Evolutionary conservation across 805 yeast genomes (phyloP), one percentile per base, ranked within the genome.

Genomic region (Candida verbasci): DNA sequence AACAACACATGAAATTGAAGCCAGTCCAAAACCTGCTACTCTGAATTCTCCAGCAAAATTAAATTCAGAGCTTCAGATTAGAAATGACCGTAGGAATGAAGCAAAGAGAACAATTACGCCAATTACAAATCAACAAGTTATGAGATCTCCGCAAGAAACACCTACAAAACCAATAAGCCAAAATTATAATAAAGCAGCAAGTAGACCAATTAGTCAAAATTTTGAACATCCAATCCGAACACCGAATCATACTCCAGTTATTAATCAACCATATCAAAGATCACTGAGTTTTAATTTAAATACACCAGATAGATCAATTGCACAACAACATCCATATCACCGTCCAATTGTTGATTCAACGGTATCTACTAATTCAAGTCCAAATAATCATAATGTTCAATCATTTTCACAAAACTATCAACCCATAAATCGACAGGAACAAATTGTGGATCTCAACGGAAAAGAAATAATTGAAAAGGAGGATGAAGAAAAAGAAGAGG

Each of bases 381-480:
- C 4, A 9, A 7, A 4, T 9, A 10, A 8, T 23, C 24, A 23
- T 7, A 23, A 23, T 23, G 9, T 25, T 17, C 28, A 25, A 6
- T 14, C 17, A 11, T 25, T 7, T 15, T 14, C 16, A 5, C 20
- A 28, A 17, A 17, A 4, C 7, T 17, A 17, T 17, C 22, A 18
- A 18, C 32, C 14, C 16, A 22, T 6, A 10, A n/a, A 27, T 14
- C 17, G 10, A 7, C 11, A 9, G n/a, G 20, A 9, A 17, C 22
- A 16, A 12, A n/a, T 7, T 6, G 18, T 10, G 18, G 11, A 26
- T 15, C 5, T 10, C 17, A 14, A 6, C 17, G 6, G 12, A 14
- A 14, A 38, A 11, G 34, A 26, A 1, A 36, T 38, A n/a, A n/a
- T n/a, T n/a, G n/a, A n/a, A n/a, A n/a, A n/a, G 6, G 44, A 38